phyloP scores from a whole-genome alignment of 805 yeast genomes.

The Phaffomyces thermotolerans region DNA sequence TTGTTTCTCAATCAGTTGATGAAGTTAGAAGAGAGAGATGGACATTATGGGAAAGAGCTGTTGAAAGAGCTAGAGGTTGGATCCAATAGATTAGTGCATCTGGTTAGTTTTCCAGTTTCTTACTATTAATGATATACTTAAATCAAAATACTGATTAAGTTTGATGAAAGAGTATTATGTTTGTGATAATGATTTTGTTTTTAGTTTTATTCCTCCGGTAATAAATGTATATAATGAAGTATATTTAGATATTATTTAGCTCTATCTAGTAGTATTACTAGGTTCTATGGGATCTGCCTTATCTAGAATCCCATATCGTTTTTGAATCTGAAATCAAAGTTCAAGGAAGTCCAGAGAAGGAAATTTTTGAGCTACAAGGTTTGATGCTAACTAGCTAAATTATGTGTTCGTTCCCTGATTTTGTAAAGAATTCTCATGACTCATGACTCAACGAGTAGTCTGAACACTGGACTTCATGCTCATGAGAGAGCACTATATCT shows the following conservation, averaged over 20 bases:
- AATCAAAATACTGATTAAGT: background rate
- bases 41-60: conserved; percentile 80
- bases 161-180: background rate
- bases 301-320: too few species aligned
- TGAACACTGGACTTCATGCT: too few species aligned
- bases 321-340: too few species aligned
- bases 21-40: conserved; percentile 56
- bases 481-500: too few species aligned
- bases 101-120: background rate
- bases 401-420: too few species aligned
- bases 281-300: too few species aligned
- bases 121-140: background rate
- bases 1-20: conserved; percentile 40
- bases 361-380: too few species aligned
- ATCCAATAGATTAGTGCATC: conserved; percentile 21
- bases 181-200: conserved; percentile 1
- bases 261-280: background rate
- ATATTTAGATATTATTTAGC: background rate
- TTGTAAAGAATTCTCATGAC: too few species aligned
- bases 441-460: too few species aligned
- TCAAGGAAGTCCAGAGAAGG: too few species aligned
- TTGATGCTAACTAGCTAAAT: too few species aligned
- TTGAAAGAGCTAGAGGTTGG: conserved; percentile 81
- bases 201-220: background rate
- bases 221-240: conserved; percentile 1